These are phyloP conservation scores for Dryas alaskensis DNA, from an alignment of 306 rosid genomes.

Conservation along the genomic window DNA sequence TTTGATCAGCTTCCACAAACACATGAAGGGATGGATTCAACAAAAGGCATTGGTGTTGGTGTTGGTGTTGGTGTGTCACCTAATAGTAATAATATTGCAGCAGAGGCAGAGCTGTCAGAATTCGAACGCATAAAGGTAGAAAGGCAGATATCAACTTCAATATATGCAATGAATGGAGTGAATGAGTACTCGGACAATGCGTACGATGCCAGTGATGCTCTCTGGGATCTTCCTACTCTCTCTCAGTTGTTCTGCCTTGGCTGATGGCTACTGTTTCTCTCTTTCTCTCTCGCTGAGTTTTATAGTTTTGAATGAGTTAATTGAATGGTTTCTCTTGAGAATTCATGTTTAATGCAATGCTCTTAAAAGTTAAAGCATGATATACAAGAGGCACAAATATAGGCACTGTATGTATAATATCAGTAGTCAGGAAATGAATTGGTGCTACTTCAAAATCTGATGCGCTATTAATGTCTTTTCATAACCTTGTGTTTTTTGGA, in stretches of 20 bases:
- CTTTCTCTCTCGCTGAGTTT: background rate
- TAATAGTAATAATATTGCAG: background rate
- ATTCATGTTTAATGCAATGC: background rate
- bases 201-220: conserved; percentile 30
- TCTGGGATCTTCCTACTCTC: conserved; percentile 39
- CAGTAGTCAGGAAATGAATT: background rate
- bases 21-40: conserved; percentile 23
- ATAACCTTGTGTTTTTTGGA: too few species aligned
- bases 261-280: conserved; percentile 8
- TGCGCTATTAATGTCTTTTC: too few species aligned
- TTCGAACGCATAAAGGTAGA: conserved; percentile 26
- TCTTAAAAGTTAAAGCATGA: background rate
- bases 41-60: background rate
- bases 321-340: conserved; percentile 4
- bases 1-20: conserved; percentile 30
- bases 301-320: background rate
- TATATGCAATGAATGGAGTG: conserved; percentile 29
- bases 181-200: conserved; percentile 26
- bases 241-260: conserved; percentile 32
- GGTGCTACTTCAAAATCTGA: too few species aligned
- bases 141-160: conserved; percentile 38
- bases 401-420: background rate
- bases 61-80: background rate
- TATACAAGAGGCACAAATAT: background rate
- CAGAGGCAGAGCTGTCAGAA: conserved; percentile 10